These are phyloP conservation scores for Macrolepiota dolichaula DNA, from an alignment of 768 basidiomycete species.

Conservation along the genomic window DNA sequence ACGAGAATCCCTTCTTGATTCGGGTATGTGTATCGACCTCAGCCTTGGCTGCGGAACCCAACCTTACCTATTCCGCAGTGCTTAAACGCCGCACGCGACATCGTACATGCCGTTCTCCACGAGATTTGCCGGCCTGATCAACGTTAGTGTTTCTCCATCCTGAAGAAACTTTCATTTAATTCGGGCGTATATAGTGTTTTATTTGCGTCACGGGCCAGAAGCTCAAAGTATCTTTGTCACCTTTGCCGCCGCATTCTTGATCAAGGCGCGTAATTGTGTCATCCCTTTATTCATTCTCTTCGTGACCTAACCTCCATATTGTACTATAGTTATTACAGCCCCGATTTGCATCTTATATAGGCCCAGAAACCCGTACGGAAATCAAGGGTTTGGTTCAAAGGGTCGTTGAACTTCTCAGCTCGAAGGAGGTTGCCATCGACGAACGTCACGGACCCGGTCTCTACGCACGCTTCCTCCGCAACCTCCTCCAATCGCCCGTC, in stretches of 20 bases:
- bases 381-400: slow-evolving; percentile 63
- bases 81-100: slow-evolving; percentile 60
- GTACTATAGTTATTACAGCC: slow-evolving; percentile 68
- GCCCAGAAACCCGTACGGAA: slow-evolving; percentile 52
- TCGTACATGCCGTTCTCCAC: slow-evolving; percentile 58
- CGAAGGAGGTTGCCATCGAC: slow-evolving; percentile 73
- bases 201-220: slow-evolving; percentile 73
- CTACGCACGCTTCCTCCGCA: slow-evolving; percentile 75
- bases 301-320: neutral
- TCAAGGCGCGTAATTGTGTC: slow-evolving; percentile 50
- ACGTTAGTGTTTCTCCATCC: slow-evolving; percentile 34
- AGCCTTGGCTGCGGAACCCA: neutral
- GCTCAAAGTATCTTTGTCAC: slow-evolving; percentile 77
- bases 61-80: slow-evolving; percentile 40
- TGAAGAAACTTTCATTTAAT: neutral
- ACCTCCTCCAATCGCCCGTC: slow-evolving; percentile 41
- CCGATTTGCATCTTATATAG: slow-evolving; percentile 61
- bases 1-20: slow-evolving; percentile 64
- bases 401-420: slow-evolving; percentile 64
- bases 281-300: neutral
- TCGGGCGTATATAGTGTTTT: slow-evolving; percentile 27
- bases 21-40: slow-evolving; percentile 42
- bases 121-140: slow-evolving; percentile 55
- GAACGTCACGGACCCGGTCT: slow-evolving; percentile 79
- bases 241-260: slow-evolving; percentile 78